A percentile compares a stretch with the other conserved stretches of the same genome.
Conservation (phyloP, 768 basidiomycete genomes). For the Coprinopsis sp. region DNA sequence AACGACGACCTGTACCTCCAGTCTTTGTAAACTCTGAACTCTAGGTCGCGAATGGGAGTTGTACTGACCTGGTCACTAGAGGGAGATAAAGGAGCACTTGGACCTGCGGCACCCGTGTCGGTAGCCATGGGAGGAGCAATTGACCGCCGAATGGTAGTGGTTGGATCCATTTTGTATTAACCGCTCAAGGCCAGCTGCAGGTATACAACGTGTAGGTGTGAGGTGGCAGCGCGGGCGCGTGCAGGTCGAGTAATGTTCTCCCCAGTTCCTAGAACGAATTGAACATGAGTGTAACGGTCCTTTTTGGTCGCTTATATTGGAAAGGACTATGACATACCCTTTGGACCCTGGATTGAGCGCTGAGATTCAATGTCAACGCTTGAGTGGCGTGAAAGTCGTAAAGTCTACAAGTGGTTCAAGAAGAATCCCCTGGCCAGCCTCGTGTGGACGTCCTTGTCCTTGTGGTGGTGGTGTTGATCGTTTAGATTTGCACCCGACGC, state of each 20-base stretch:
- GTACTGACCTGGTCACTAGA: slow-evolving; percentile 66
- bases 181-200: not conserved
- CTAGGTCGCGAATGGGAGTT: slow-evolving; percentile 11
- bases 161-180: not conserved
- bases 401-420: not conserved
- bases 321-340: too few species aligned
- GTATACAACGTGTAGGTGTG: not conserved
- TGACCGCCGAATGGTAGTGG: slow-evolving; percentile 27
- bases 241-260: too few species aligned
- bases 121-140: slow-evolving; percentile 40
- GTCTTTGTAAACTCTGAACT: slow-evolving; percentile 12
- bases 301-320: too few species aligned
- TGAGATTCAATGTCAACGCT: not conserved
- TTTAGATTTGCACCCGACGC: not conserved
- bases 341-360: too few species aligned
- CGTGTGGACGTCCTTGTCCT: too few species aligned
- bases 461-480: slow-evolving; percentile 3
- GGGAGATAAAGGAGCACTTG: slow-evolving; percentile 48
- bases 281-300: too few species aligned
- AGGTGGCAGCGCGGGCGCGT: too few species aligned
- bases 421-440: not conserved
- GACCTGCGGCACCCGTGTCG: not conserved
- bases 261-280: too few species aligned
- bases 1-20: slow-evolving; percentile 54
- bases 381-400: not conserved